Conservation (phyloP, 371 early-diverging fungal genomes). For the Mortierella sp. region DNA sequence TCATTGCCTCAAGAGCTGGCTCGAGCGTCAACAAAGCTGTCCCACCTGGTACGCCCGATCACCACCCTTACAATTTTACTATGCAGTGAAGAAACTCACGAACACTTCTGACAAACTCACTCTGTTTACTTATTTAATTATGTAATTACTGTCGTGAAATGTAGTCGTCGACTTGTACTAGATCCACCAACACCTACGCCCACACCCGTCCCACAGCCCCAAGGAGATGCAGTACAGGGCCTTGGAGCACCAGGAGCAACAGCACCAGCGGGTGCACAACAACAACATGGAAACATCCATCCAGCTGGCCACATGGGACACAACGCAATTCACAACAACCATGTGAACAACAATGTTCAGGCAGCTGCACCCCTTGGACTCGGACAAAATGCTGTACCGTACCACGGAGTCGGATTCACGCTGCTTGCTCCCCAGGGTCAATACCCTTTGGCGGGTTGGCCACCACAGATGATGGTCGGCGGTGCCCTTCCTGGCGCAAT, state of each 20-base stretch:
- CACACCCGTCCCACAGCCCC: constrained; percentile 25
- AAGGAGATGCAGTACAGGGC: constrained; percentile 34
- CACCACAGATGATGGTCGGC: constrained; percentile 39
- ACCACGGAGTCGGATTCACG: constrained; percentile 29
- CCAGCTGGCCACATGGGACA: no score
- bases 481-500: constrained; percentile 22
- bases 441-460: constrained; percentile 37
- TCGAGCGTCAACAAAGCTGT: constrained; percentile 98
- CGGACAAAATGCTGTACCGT: constrained; percentile 8
- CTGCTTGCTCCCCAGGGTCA: constrained; percentile 47
- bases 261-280: constrained; percentile 48
- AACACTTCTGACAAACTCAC: no score
- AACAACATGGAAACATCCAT: constrained; percentile 26
- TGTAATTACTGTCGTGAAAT: no score
- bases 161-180: constrained; percentile 67
- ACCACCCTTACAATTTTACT: no score
- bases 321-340: constrained; percentile 22
- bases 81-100: no score
- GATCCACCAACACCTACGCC: constrained; percentile 53
- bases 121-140: no score
- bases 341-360: constrained; percentile 36
- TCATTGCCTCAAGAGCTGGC: constrained; percentile 97
- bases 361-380: constrained; percentile 12
- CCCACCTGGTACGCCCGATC: constrained; percentile 88
- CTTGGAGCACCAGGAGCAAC: constrained; percentile 30